Evolutionary conservation across 2,329 filamentous ascomycete genomes (phyloP), one percentile per base, ranked within the genome.

Genomic region (Colletotrichum sp.): DNA sequence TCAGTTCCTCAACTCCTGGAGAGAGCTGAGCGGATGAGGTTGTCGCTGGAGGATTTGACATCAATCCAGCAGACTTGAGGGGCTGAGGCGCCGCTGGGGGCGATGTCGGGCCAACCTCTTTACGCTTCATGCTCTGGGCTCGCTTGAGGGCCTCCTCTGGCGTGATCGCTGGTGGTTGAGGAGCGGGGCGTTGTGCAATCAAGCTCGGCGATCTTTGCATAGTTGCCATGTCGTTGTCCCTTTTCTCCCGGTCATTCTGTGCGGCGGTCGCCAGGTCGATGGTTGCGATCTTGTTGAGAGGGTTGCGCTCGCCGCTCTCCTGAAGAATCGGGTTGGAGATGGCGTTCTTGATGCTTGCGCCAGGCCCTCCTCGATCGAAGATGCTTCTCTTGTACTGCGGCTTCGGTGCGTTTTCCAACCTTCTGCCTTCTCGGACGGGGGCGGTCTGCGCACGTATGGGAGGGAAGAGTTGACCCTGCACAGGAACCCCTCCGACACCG

Each of bases 301-400:
- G 85, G 69, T 85, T 88, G 24, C 81, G 78, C 28, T 83, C 83
- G 26, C 80, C 80, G 38, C 68, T 73, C 52, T 81, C 77, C 75
- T 84, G 82, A 15, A 89, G 78, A 43, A 91, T 85, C 1, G 90
- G 90, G 15, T 85, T 83, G 13, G 89, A 91, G 38, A 91, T 91
- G 6, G 80, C 79, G 21, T 88, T 77, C 72, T 86, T 89, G 28
- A 79, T 76, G 66, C 79, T 81, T 16, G 77, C 55, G 12, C 79
- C 80, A 6, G 80, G 76, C 21, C 76, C 79, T 2, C 79, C 78
- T 21, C 78, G 81, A 3, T 78, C 79, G n/a, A 81, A 79, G 26
- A 83, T 78, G 36, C 78, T 74, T 70, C 80, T 83, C 72, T 83
- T 85, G 5, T 77, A 71, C 18, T 76, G 73, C 10, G 73, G 77